Evolutionary conservation across 2,329 filamentous ascomycete genomes (phyloP).

Genomic region (Sporothrix pallida): DNA sequence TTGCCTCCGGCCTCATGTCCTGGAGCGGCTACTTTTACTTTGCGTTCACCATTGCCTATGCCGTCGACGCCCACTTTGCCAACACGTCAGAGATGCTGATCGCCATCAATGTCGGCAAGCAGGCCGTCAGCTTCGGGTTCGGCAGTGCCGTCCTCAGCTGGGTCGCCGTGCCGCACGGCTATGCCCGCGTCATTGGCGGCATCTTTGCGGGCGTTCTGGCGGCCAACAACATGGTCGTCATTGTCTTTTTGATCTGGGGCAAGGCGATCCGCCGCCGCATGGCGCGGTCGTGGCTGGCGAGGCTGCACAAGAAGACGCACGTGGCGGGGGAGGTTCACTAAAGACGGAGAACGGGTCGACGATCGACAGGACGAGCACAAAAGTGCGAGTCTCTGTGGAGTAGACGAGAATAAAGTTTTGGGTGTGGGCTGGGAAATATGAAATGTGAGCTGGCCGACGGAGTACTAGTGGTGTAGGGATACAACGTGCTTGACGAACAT

Average conservation of each 20-base stretch:
- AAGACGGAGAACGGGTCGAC: not conserved
- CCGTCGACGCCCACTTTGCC: slow-evolving; percentile 63
- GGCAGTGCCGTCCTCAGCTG: slow-evolving; percentile 57
- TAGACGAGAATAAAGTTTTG: not conserved
- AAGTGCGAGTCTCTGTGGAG: not conserved
- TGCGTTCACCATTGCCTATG: slow-evolving; percentile 65
- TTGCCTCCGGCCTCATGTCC: slow-evolving; percentile 55
- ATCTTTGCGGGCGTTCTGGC: slow-evolving; percentile 56
- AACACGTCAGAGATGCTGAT: slow-evolving; percentile 69
- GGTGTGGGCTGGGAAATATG: too few relatives aligned
- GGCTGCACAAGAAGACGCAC: slow-evolving; percentile 46
- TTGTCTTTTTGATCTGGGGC: slow-evolving; percentile 58
- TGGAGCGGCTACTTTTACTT: slow-evolving; percentile 61
- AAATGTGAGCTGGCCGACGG: too few relatives aligned
- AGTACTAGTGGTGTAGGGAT: too few relatives aligned
- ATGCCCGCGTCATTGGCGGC: slow-evolving; percentile 56
- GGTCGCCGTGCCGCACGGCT: slow-evolving; percentile 53
- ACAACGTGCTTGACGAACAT: too few relatives aligned
- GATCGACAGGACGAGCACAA: not conserved
- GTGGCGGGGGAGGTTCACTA: not conserved
- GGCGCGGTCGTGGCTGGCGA: slow-evolving; percentile 54
- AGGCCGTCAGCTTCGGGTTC: slow-evolving; percentile 61
- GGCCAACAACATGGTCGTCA: slow-evolving; percentile 55
- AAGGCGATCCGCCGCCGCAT: slow-evolving; percentile 56
- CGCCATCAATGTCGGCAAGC: slow-evolving; percentile 63